Percentiles rank a stretch among this genome's conserved stretches.
phyloP scores from a whole-genome alignment of 1,284 basidiomycete genomes.

The Tausonia pullulans region DNA sequence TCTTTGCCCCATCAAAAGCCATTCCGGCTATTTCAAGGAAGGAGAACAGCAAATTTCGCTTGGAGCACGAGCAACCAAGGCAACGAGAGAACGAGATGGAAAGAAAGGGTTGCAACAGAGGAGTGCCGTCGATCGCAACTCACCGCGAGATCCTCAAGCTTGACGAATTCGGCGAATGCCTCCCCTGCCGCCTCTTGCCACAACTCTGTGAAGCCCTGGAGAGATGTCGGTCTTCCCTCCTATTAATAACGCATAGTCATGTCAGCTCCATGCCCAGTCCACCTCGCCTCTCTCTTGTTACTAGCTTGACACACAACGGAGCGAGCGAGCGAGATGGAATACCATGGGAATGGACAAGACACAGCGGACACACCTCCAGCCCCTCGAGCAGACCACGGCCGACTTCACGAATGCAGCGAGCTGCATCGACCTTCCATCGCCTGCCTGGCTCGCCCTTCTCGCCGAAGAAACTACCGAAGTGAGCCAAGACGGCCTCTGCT shows the following conservation, averaged over 20 bases:
- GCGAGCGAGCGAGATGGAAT: too few relatives aligned
- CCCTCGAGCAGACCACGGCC: too few relatives aligned
- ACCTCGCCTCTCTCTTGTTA: constrained; percentile 35
- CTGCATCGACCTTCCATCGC: constrained; percentile 25
- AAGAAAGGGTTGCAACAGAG: not conserved
- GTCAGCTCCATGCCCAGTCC: constrained; percentile 42
- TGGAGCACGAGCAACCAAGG: not conserved
- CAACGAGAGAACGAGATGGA: not conserved
- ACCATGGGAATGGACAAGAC: too few relatives aligned
- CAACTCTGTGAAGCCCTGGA: constrained; percentile 43
- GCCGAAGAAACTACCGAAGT: constrained; percentile 54
- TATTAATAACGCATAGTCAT: too few relatives aligned
- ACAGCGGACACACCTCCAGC: too few relatives aligned
- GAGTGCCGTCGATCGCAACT: constrained; percentile 22
- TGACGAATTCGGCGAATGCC: constrained; percentile 49
- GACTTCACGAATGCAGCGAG: too few relatives aligned
- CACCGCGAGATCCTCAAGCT: constrained; percentile 55
- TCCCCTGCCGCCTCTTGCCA: constrained; percentile 67
- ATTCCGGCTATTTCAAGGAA: not conserved
- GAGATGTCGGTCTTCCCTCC: too few relatives aligned
- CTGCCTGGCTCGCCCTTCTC: constrained; percentile 19
- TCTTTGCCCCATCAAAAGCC: too few relatives aligned
- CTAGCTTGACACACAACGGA: constrained; percentile 3
- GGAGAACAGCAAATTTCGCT: not conserved
- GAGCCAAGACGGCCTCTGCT: constrained; percentile 55